Base-by-base conservation (phyloP, 1,284 basidiomycete species). In the Phellopilus nigrolimitatus region DNA sequence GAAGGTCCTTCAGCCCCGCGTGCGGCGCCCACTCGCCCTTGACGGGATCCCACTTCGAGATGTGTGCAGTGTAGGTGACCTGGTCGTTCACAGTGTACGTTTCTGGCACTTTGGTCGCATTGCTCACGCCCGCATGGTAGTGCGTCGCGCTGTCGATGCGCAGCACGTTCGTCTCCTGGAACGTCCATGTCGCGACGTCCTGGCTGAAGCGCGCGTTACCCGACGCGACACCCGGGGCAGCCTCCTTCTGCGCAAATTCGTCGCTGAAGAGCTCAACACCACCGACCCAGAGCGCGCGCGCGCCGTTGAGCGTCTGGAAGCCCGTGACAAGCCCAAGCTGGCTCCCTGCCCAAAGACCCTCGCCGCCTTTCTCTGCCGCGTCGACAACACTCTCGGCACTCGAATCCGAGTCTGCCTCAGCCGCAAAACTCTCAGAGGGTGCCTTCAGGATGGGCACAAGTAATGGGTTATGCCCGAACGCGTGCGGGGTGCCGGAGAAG, bases 31-130 rank as follows among this genome's bases (percentile, higher is more conserved):
- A 97, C 10, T 66, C 68, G 4, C 71, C 68, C 12, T 71, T 72
- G 49, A 66, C 65, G 9, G 78, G 61, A 57, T 89, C 73, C 63
- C 76, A 89, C 40, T 75, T 75, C 2, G 84, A 86, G 33, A 95
- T 75, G 36, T 85, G 78, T 4, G 89, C 75, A 17, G 75, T 76
- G 70, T 84, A 95, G 63, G 92, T 92, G 44, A 97, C 75, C 30
- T 86, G 68, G 63, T 97, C 92, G 61, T 95, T 95, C 63, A 82
- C 90, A 19, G 90, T 89, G 68, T 98, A 99, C 57, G 72, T 78
- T 57, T 81, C 79, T 13, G 66, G 71, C 22, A 80, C 71, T n/a
- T 65, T 66, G 7, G 27, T 36, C 9, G 46, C 34, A 12, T 13
- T 31, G 49, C 62, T 79, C 55, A 78, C 73, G 58, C 84, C 80